Percentiles rank a stretch among this genome's conserved stretches.
These are phyloP conservation scores for Prunus mira DNA, from an alignment of 306 rosid genomes.

Conservation along the genomic window DNA sequence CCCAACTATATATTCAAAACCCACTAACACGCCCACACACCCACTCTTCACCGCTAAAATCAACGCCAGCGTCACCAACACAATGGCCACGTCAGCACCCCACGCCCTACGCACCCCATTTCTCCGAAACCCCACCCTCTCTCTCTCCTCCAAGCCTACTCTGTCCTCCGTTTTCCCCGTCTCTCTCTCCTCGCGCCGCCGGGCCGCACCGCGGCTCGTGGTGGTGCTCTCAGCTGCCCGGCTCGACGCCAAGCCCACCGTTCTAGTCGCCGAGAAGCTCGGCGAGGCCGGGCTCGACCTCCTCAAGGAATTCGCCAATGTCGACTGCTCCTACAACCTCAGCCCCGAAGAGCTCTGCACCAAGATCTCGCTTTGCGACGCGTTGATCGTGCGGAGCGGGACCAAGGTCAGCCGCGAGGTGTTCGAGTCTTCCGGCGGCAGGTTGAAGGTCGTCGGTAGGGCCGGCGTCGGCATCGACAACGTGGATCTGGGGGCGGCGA, in stretches of 20 bases:
- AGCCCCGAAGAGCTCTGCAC: slow-evolving; percentile 88
- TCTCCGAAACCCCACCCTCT: slow-evolving; percentile 27
- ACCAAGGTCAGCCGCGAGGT: slow-evolving; percentile 92
- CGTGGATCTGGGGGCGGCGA: slow-evolving; percentile 99
- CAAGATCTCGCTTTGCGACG: slow-evolving; percentile 98
- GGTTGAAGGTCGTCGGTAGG: slow-evolving; percentile 93
- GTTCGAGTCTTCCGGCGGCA: slow-evolving; percentile 83
- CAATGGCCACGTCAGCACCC: slow-evolving; percentile 54
- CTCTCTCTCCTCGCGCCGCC: slow-evolving; percentile 25
- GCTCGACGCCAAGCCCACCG: slow-evolving; percentile 80
- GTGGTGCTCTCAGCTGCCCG: slow-evolving; percentile 48
- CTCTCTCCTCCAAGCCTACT: slow-evolving; percentile 66
- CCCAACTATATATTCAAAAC: background rate
- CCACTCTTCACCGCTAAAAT: background rate
- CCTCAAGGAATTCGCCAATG: slow-evolving; percentile 78
- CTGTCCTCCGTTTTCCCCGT: slow-evolving; percentile 52
- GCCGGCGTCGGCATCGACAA: slow-evolving; percentile 98
- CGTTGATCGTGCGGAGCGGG: slow-evolving; percentile 89
- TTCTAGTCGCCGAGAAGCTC: slow-evolving; percentile 91
- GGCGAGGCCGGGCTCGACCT: slow-evolving; percentile 76
- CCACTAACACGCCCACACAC: background rate
- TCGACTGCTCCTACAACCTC: slow-evolving; percentile 81
- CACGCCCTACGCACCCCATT: slow-evolving; percentile 42
- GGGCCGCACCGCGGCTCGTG: slow-evolving; percentile 20
- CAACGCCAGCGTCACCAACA: background rate